phyloP scores from a whole-genome alignment of 2,329 filamentous ascomycete genomes.

The Colletotrichum gigasporum region DNA sequence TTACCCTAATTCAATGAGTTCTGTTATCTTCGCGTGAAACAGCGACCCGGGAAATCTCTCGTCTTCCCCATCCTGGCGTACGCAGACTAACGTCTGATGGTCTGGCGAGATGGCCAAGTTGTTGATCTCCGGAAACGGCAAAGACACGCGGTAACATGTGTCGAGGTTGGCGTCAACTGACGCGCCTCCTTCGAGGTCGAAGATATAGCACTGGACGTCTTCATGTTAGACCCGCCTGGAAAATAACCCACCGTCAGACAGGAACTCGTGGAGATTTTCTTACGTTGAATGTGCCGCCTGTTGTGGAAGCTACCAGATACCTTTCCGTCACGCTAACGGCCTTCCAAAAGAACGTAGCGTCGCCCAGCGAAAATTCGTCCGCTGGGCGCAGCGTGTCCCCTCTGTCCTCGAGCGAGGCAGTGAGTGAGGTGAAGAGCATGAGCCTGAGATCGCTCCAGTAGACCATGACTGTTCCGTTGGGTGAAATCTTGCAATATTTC shows the following conservation, averaged over 20 bases:
- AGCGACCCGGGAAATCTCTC: neutral
- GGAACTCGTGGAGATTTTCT: fast-evolving
- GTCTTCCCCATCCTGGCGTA: neutral
- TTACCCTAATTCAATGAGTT: neutral
- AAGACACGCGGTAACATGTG: neutral
- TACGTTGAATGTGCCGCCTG: neutral
- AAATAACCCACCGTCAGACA: neutral
- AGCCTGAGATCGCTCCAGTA: neutral
- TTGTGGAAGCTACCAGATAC: neutral
- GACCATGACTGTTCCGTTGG: neutral
- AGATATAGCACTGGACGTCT: constrained; percentile 3
- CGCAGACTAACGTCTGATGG: neutral
- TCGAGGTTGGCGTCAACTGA: neutral
- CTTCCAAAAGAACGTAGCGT: neutral
- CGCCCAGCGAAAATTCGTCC: neutral
- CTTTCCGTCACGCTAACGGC: neutral
- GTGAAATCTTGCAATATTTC: neutral
- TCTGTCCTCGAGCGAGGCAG: neutral
- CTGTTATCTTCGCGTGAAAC: neutral
- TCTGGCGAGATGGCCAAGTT: neutral
- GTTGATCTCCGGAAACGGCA: neutral
- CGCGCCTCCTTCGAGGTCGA: neutral
- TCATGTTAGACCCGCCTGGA: too few relatives aligned
- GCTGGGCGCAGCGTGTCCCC: neutral
- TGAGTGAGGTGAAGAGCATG: neutral